Base-by-base conservation (phyloP, 176 grass and related monocot genomes). In the Poa annua region DNA sequence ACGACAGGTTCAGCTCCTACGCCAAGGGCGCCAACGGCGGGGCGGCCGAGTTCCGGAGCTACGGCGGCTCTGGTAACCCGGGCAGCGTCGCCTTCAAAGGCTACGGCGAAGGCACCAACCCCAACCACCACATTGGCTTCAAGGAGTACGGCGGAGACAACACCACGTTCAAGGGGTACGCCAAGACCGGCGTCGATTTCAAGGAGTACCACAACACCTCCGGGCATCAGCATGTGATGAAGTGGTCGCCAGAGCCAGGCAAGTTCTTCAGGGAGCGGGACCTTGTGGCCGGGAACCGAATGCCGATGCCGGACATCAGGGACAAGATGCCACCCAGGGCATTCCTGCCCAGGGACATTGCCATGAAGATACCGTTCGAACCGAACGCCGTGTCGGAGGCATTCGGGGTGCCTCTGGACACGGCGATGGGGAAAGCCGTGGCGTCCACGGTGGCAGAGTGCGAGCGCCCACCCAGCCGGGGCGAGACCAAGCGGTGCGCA, bases 261-360 rank as follows among this genome's bases (percentile, higher is more conserved):
- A 96, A 90, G 51, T 96, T 96, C 66, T 96, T 96, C 60, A 50
- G 93, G 72, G 93, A 96, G 88, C 36, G 1, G 33, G 90, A 92
- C 51, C 85, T 96, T 10, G 82, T 78, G n/a, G 16, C 66, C 21
- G 93, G 90, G 50, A 92, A 89, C 61, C 42, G 33, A 12, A 93
- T 96, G 90, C 88, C 88, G 5, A 93, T 96, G 93, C 90, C 93
- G 12, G 93, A 96, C 89, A 91, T 96, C 77, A 73, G 79, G 50
- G 90, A 93, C 76, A 92, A 83, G 83, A 90, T 93, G 85, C 93
- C 93, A 13, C 78, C 88, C 24, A 51, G 93, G 39, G 68, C 93
- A 16, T 96, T 96, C 76, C 73, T 96, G 36, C 93, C 93, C 0
- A 34, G 93, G 16, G 78, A 56, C 85, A 91, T 96, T 29, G 83